Percentiles rank a stretch among this genome's conserved stretches.
Conservation (phyloP, 2,329 filamentous ascomycete genomes). For the Neonectria neomacrospora region DNA sequence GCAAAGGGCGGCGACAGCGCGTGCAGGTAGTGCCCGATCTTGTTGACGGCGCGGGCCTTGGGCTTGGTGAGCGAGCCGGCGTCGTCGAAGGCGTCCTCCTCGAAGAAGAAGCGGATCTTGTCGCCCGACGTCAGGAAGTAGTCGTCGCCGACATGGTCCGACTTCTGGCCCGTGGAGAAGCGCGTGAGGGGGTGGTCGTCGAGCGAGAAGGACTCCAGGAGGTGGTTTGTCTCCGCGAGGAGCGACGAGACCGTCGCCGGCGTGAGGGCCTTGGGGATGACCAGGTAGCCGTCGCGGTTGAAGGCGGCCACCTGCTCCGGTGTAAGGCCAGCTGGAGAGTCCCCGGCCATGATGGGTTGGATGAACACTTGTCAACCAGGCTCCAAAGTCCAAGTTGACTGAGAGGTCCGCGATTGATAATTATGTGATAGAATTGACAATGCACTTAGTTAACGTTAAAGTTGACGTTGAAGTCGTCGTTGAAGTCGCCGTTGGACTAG, state of each 20-base stretch:
- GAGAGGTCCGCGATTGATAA: neutral
- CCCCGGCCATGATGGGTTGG: conserved; percentile 30
- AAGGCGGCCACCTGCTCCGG: conserved; percentile 78
- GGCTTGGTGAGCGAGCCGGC: conserved; percentile 76
- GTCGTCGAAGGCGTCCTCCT: conserved; percentile 86
- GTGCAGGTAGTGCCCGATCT: conserved; percentile 85
- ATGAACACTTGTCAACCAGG: conserved; percentile 1
- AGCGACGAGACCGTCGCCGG: conserved; percentile 73
- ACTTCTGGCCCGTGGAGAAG: conserved; percentile 85
- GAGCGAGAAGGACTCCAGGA: conserved; percentile 83
- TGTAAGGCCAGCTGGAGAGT: conserved; percentile 67
- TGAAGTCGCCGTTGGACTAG: conserved; percentile 22
- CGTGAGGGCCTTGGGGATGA: conserved; percentile 81
- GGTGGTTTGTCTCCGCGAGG: conserved; percentile 76
- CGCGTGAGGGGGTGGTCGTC: conserved; percentile 89
- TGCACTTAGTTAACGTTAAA: conserved; percentile 6
- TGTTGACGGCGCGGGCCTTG: conserved; percentile 88
- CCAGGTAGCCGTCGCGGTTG: conserved; percentile 86
- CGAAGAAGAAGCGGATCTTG: conserved; percentile 96
- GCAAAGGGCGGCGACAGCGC: conserved; percentile 74
- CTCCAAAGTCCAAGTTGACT: neutral
- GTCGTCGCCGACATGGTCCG: conserved; percentile 86
- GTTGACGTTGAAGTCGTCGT: conserved; percentile 25
- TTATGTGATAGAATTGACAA: conserved; percentile 17
- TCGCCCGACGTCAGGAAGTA: conserved; percentile 94